Evolutionary conservation across 2,329 filamentous ascomycete genomes (phyloP).

Genomic region (Trichoderma polysporum): DNA sequence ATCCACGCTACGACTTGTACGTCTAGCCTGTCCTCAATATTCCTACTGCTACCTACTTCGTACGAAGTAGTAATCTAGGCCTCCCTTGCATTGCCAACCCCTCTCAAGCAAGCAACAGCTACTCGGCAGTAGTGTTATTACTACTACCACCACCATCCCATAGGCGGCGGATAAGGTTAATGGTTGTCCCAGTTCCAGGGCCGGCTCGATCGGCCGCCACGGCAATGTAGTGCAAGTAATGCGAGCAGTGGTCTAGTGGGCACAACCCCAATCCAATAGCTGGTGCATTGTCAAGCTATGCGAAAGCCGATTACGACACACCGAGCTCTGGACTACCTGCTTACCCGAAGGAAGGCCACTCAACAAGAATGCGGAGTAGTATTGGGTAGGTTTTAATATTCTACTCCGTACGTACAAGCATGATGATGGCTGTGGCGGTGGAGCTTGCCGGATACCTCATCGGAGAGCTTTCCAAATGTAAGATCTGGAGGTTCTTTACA

Average conservation of each 20-base stretch:
- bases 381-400: too few species aligned
- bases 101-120: neutral
- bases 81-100: conserved; percentile 6
- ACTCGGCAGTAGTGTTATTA: neutral
- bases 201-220: conserved; percentile 12
- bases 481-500: neutral
- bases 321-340: neutral
- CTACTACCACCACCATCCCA: neutral
- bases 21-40: neutral
- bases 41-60: neutral
- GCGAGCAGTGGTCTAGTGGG: neutral
- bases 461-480: neutral
- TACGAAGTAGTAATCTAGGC: neutral
- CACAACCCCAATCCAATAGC: neutral
- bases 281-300: neutral
- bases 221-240: neutral
- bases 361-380: neutral
- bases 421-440: neutral
- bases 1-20: neutral
- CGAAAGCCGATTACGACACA: conserved; percentile 4
- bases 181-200: neutral
- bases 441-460: neutral
- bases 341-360: neutral
- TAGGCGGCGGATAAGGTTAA: conserved; percentile 6
- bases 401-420: neutral